Evolutionary conservation across 192 early-diverging fungal species (phyloP), one percentile per base, ranked within the genome.

Genomic region (Backusella mclennaniae): DNA sequence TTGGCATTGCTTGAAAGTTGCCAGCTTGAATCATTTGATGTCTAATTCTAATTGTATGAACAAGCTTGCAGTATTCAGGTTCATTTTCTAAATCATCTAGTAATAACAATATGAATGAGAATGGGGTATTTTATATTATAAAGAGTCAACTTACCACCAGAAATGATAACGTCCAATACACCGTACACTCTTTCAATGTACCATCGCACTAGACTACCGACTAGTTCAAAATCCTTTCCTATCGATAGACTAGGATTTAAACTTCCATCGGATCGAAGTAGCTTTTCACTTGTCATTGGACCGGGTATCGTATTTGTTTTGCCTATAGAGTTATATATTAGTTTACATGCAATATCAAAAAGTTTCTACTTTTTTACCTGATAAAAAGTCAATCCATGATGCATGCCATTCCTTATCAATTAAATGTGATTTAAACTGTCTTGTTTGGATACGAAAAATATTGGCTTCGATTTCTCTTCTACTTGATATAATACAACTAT

Each of bases 371-470:
- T 53, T 53, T 7, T 53, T 63, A 29, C 56, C 56, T 63, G 56
- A 63, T 63, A 63, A 14, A 29, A 63, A 63, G 4, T 63, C 23
- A 14, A 63, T 7, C 56, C 56, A 63, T 63, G 56, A 63, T 63
- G 19, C 56, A 26, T 63, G 56, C 56, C 56, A 63, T 63, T 26
- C 12, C 12, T 63, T 63, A 63, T 63, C 56, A 14, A 63, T 14
- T n/a, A 63, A 63, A 63, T 63, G 56, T 63, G 56, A 63, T 63
- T 63, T 63, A 8, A 63, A 63, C 9, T 63, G 56, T 29, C 56
- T 63, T 23, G 21, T 63, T 63, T 63, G 56, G 0, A 63, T 29
- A 12, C 26, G 21, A 63, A 63, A 63, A 0, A 63, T 29, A 63
- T 29, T 63, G 21, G 56, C 26, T 63, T 63, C 56, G 8, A 63